Conservation (phyloP, 768 basidiomycete species). For the Calocybe cyanea region DNA sequence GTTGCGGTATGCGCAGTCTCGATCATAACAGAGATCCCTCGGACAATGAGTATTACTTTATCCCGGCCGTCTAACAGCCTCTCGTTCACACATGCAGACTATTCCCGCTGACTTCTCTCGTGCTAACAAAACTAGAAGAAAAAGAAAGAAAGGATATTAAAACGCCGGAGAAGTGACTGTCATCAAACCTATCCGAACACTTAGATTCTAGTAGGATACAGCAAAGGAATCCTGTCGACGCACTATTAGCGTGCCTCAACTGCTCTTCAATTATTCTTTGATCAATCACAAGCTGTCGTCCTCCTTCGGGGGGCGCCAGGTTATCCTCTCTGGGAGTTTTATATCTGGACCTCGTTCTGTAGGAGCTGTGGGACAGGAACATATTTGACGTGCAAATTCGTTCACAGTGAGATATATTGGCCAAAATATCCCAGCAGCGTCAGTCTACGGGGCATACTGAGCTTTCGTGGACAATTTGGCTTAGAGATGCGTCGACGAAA, state of each 20-base stretch:
- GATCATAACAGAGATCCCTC: slow-evolving; percentile 10
- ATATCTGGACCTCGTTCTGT: too few species aligned
- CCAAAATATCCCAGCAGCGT: too few species aligned
- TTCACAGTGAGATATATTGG: too few species aligned
- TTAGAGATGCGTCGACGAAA: too few species aligned
- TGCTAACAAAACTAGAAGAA: neutral
- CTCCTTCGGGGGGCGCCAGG: too few species aligned
- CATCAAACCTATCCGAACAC: slow-evolving; percentile 4
- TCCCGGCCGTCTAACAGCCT: neutral
- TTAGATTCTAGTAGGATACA: slow-evolving; percentile 14
- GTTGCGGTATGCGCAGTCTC: slow-evolving; percentile 10
- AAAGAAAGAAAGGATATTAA: neutral
- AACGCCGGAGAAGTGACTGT: neutral
- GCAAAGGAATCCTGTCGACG: slow-evolving; percentile 11
- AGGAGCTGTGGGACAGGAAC: too few species aligned
- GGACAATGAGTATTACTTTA: neutral
- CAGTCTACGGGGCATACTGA: too few species aligned
- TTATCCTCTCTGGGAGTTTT: too few species aligned
- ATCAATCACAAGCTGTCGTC: slow-evolving; percentile 3
- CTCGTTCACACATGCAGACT: neutral
- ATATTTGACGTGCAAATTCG: too few species aligned
- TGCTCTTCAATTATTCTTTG: slow-evolving; percentile 10
- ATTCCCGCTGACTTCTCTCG: too few species aligned
- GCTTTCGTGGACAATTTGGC: too few species aligned
- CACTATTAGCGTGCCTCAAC: slow-evolving; percentile 12